Evolutionary conservation across 1,284 basidiomycete species (phyloP).

Genomic region (Boletellus sp.): DNA sequence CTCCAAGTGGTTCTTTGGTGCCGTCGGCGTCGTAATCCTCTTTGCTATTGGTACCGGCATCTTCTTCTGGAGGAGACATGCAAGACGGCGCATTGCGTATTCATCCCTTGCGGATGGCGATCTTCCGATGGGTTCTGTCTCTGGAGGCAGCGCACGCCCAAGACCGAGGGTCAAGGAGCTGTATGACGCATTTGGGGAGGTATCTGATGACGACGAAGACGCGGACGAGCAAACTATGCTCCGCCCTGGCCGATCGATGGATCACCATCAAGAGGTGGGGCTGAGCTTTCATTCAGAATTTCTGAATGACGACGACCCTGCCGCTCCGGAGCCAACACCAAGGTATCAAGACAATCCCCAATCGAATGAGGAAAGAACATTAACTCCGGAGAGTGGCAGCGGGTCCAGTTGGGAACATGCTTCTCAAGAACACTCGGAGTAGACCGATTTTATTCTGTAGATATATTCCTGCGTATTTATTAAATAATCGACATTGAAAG

Average conservation of each 20-base stretch:
- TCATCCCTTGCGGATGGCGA: conserved; percentile 70
- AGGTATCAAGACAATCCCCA: conserved; percentile 62
- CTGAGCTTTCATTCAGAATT: conserved; percentile 60
- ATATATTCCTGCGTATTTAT: conserved; percentile 20
- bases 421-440: conserved; percentile 35
- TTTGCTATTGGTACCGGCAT: conserved; percentile 66
- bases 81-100: conserved; percentile 55
- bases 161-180: conserved; percentile 71
- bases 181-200: conserved; percentile 90
- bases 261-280: conserved; percentile 21
- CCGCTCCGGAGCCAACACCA: conserved; percentile 36
- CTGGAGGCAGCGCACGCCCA: conserved; percentile 32
- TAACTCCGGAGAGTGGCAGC: conserved; percentile 43
- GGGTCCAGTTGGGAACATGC: conserved; percentile 76
- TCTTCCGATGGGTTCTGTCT: conserved; percentile 66
- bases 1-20: conserved; percentile 84
- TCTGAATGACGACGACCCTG: conserved; percentile 60
- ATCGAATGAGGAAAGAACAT: conserved; percentile 26
- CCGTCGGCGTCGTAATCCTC: conserved; percentile 62
- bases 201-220: conserved; percentile 72
- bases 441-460: conserved; percentile 15
- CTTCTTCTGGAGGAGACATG: conserved; percentile 68
- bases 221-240: conserved; percentile 66
- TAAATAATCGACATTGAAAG: conserved; percentile 3
- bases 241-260: conserved; percentile 26